Conservation (phyloP, 495 filamentous ascomycete species). For the Melanomma pulvis-pyrius region DNA sequence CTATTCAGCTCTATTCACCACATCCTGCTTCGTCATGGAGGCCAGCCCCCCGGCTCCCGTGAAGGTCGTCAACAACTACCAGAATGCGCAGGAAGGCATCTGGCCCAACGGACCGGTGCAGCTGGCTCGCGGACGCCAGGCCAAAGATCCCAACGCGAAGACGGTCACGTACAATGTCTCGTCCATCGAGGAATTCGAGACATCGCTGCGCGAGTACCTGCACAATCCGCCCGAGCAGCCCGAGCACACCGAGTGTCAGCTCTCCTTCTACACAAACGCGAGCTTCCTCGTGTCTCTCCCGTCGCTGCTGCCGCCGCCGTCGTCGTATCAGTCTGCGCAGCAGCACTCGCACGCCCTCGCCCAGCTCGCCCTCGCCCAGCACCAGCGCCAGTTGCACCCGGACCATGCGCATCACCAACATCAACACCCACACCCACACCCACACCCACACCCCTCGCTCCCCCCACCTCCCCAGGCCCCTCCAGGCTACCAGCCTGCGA, state of each 20-base stretch:
- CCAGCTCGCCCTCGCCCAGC: not conserved
- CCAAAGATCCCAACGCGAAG: constrained; percentile 34
- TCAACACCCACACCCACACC: not conserved
- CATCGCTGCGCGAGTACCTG: constrained; percentile 36
- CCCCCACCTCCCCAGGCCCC: constrained; percentile 10
- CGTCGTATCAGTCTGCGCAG: constrained; percentile 9
- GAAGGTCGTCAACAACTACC: constrained; percentile 16
- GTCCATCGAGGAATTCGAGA: constrained; percentile 39
- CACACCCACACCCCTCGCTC: not conserved
- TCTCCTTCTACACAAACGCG: constrained; percentile 35
- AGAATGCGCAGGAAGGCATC: constrained; percentile 22
- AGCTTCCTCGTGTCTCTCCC: constrained; percentile 32
- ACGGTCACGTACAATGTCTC: constrained; percentile 27
- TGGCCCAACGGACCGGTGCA: constrained; percentile 32
- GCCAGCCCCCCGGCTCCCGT: constrained; percentile 13
- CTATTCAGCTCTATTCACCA: not conserved
- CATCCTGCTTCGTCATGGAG: not conserved
- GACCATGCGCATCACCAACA: not conserved
- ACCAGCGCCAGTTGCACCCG: constrained; percentile 7
- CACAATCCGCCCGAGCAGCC: constrained; percentile 31
- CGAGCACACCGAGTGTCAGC: constrained; percentile 38
- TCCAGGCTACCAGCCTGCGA: constrained; percentile 33
- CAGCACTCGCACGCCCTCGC: not conserved
- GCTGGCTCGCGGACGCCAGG: constrained; percentile 36
- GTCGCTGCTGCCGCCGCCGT: not conserved